Evolutionary conservation across 2,329 filamentous ascomycete species (phyloP), one percentile per base, ranked within the genome.

Genomic region (Aspergillus intermedius): DNA sequence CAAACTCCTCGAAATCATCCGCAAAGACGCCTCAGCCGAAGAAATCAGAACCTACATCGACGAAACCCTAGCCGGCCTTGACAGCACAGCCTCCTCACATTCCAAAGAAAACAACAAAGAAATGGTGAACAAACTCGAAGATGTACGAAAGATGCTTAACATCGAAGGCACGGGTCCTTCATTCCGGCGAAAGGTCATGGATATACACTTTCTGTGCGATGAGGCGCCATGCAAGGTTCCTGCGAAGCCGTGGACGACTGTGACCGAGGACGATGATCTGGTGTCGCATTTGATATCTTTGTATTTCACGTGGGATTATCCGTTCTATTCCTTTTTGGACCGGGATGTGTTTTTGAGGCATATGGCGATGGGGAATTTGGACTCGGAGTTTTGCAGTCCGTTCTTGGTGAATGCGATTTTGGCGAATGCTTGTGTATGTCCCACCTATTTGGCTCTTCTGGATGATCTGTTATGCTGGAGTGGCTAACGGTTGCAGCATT

Each of bases 251-350:
- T 96, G 91, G 91, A 93, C 90, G 1, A 80, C 75, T 10, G 87
- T 94, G 37, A 94, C 87, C 1, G 76, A 80, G 41, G 87, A 95
- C 63, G 75, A 80, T 6, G 79, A 85, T 45, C 76, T 94, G 39
- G 81, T 95, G 53, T 80, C 83, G 7, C 89, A 95, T 68, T 78
- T 95, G 21, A 80, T 95, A 58, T 89, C 89, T 62, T 86, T 95
- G 82, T 95, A 95, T 70, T 95, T 95, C 69, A 87, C 83, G 58
- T 95, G 90, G 84, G 89, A 95, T 67, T 95, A 95, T 66, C 84
- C 88, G 22, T 94, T 90, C 68, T 94, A 87, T 64, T 81, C 76
- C 13, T 75, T 93, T 41, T 91, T 95, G 62, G 88, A 86, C 60
- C 77, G 82, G 32, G 88, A 94, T 62, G 93, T 93, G 57, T 69